phyloP scores from a whole-genome alignment of 345 rosid species.

The Arabidopsis suecica region DNA sequence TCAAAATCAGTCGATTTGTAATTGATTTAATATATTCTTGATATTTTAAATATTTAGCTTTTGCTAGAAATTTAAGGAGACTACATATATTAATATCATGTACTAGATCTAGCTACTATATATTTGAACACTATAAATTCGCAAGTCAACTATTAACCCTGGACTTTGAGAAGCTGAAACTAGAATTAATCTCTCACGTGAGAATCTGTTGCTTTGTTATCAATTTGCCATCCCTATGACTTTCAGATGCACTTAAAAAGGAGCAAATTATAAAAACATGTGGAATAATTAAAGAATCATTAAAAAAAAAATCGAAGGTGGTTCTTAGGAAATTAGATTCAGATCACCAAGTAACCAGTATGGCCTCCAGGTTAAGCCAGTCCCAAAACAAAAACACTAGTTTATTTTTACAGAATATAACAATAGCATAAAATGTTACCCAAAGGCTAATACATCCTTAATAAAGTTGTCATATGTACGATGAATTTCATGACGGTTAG shows the following conservation, averaged over 20 bases:
- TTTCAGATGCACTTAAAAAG: not conserved
- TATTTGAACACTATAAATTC: not conserved
- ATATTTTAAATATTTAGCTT: not conserved
- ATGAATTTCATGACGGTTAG: not conserved
- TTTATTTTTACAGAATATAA: not conserved
- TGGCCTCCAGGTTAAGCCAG: no score
- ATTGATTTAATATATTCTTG: not conserved
- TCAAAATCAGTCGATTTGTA: not conserved
- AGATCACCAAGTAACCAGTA: not conserved
- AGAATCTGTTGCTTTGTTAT: slow-evolving; percentile 2
- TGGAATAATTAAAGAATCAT: not conserved
- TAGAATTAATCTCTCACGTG: slow-evolving; percentile 7
- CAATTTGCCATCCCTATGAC: slow-evolving; percentile 6
- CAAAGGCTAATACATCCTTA: not conserved
- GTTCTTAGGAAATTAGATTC: not conserved
- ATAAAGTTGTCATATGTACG: not conserved
- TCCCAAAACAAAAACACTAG: no score
- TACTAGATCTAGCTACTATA: not conserved
- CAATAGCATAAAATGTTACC: not conserved
- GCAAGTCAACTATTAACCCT: slow-evolving; percentile 9
- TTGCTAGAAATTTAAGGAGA: slow-evolving; percentile 4
- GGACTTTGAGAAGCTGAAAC: not conserved
- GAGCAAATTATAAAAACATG: not conserved
- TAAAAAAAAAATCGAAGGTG: not conserved
- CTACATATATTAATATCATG: not conserved